A percentile compares a stretch with the other conserved stretches of the same genome.
phyloP scores from a whole-genome alignment of 768 basidiomycete genomes.

The Boletus reticuloceps region DNA sequence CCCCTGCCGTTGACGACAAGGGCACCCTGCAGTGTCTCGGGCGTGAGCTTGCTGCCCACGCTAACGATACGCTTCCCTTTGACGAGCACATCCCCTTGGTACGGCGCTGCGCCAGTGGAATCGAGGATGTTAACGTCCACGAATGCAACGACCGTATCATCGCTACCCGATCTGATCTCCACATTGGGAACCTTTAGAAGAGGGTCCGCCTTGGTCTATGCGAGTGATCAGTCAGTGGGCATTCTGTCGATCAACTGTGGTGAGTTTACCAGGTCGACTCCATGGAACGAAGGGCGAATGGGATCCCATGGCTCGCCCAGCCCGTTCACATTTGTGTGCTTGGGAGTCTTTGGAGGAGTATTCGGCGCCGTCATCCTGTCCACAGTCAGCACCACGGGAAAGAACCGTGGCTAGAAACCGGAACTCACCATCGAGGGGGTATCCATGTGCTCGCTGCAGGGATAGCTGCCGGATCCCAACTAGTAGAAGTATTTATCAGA shows the following conservation, averaged over 20 bases:
- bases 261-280: slow-evolving; percentile 19
- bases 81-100: slow-evolving; percentile 34
- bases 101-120: slow-evolving; percentile 33
- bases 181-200: slow-evolving; percentile 24
- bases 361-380: slow-evolving; percentile 22
- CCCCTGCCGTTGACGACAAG: slow-evolving; percentile 30
- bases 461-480: slow-evolving; percentile 24
- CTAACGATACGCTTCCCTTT: slow-evolving; percentile 29
- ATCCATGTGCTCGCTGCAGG: slow-evolving; percentile 26
- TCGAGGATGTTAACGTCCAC: slow-evolving; percentile 35
- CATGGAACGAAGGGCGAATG: slow-evolving; percentile 20
- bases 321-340: slow-evolving; percentile 12
- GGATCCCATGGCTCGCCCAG: slow-evolving; percentile 26
- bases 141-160: slow-evolving; percentile 22
- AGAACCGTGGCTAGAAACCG: not conserved
- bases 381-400: not conserved
- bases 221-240: not conserved
- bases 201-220: slow-evolving; percentile 19
- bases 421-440: slow-evolving; percentile 24
- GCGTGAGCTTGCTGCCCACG: slow-evolving; percentile 25
- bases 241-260: not conserved
- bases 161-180: slow-evolving; percentile 21
- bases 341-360: not conserved
- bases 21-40: slow-evolving; percentile 19
- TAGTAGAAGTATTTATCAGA: slow-evolving; percentile 3